Evolutionary conservation across 2,329 filamentous ascomycete genomes (phyloP).

Genomic region (Zasmidium cellare): DNA sequence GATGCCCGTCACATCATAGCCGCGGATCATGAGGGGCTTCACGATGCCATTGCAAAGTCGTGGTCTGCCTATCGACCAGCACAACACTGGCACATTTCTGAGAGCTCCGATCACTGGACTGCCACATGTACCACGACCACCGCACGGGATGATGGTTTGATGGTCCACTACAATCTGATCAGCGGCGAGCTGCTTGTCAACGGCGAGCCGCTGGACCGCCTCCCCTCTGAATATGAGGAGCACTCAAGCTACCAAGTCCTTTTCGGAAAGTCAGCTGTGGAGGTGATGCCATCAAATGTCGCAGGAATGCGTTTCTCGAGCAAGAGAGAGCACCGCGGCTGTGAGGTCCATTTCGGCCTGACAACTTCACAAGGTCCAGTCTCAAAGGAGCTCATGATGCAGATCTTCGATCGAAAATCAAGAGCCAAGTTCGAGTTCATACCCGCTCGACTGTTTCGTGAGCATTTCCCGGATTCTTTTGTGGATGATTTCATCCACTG

Average conservation of each 20-base stretch:
- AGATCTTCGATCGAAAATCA: background rate
- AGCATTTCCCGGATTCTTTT: conserved; percentile 55
- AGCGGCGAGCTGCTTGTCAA: conserved; percentile 53
- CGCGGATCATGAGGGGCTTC: conserved; percentile 9
- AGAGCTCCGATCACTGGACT: conserved; percentile 6
- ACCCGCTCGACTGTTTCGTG: conserved; percentile 30
- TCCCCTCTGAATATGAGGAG: conserved; percentile 54
- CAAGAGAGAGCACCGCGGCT: conserved; percentile 30
- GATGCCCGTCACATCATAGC: too few relatives aligned
- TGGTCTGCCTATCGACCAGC: conserved; percentile 41
- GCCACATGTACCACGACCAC: conserved; percentile 4
- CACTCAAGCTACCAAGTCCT: conserved; percentile 49
- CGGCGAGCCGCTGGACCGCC: conserved; percentile 50
- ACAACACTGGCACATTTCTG: too few relatives aligned
- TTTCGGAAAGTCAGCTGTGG: conserved; percentile 55
- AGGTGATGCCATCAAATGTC: conserved; percentile 53
- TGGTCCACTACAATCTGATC: conserved; percentile 48
- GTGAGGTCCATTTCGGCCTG: conserved; percentile 45
- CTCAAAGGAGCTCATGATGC: conserved; percentile 41
- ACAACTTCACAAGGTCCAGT: too few relatives aligned
- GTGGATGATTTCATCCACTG: conserved; percentile 60
- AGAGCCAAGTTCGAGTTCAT: conserved; percentile 40
- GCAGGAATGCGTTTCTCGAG: conserved; percentile 54
- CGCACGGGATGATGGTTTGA: background rate
- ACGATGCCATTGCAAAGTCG: conserved; percentile 24